A percentile compares a stretch with the other conserved stretches of the same genome.
phyloP scores from a whole-genome alignment of 768 basidiomycete genomes.

The Serendipita indica region DNA sequence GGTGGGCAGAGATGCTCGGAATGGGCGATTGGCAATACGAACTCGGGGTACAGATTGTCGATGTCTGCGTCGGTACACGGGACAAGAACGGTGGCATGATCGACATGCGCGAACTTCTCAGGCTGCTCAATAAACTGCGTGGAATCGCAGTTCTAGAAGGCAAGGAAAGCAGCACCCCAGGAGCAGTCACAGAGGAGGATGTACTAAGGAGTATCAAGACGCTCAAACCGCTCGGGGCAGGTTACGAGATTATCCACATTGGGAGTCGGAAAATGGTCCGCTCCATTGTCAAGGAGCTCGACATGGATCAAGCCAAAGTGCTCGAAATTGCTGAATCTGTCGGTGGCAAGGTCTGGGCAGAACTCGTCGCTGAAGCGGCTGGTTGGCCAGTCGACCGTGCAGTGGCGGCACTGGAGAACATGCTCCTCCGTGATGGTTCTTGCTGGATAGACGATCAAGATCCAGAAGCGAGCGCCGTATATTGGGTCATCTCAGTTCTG shows the following conservation, averaged over 20 bases:
- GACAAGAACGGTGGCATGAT: slow-evolving; percentile 88
- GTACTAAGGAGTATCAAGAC: slow-evolving; percentile 72
- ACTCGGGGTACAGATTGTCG: slow-evolving; percentile 88
- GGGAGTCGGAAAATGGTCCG: slow-evolving; percentile 67
- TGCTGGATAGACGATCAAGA: slow-evolving; percentile 95
- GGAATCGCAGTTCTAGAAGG: slow-evolving; percentile 27
- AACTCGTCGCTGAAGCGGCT: slow-evolving; percentile 39
- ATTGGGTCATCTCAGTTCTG: slow-evolving; percentile 84
- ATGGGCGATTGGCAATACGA: slow-evolving; percentile 94
- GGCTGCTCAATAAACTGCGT: slow-evolving; percentile 62
- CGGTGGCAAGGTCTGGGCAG: slow-evolving; percentile 56
- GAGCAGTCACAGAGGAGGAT: slow-evolving; percentile 74
- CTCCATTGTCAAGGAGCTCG: slow-evolving; percentile 79
- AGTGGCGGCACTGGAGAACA: slow-evolving; percentile 67
- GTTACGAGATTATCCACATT: slow-evolving; percentile 70
- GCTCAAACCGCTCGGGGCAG: slow-evolving; percentile 76
- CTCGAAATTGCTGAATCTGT: slow-evolving; percentile 50
- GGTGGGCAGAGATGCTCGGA: slow-evolving; percentile 76
- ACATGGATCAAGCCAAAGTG: slow-evolving; percentile 75
- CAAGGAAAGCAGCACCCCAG: slow-evolving; percentile 24
- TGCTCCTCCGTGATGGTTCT: slow-evolving; percentile 77
- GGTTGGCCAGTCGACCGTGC: slow-evolving; percentile 75
- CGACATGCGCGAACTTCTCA: slow-evolving; percentile 69
- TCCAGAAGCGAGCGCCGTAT: slow-evolving; percentile 43
- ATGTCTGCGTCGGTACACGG: slow-evolving; percentile 75